Percentiles rank a stretch among this genome's conserved stretches.
Conservation (phyloP, 2,329 filamentous ascomycete genomes). For the Aurifilum marmelostoma region DNA sequence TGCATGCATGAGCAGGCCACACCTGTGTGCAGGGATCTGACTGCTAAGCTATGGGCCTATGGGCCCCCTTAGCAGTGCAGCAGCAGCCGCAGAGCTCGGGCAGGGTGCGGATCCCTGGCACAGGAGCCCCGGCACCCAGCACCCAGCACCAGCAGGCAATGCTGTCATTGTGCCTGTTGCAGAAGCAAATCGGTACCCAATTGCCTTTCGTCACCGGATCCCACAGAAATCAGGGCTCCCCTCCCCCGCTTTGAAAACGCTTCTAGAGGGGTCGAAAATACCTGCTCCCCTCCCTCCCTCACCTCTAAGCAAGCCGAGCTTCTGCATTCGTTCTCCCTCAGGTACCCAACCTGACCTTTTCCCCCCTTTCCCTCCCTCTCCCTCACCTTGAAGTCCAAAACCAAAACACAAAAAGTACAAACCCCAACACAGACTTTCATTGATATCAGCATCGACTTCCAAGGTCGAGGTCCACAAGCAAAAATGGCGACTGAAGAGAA, state of each 20-base stretch:
- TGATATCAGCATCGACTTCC: constrained; percentile 6
- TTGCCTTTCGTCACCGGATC: constrained; percentile 24
- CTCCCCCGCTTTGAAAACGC: constrained; percentile 36
- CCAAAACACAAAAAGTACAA: neutral
- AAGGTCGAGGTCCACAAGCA: constrained; percentile 5
- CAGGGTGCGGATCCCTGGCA: neutral
- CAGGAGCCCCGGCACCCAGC: constrained; percentile 1
- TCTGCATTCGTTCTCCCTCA: constrained; percentile 17
- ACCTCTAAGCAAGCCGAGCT: constrained; percentile 23
- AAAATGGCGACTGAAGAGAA: constrained; percentile 46
- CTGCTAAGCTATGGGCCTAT: neutral
- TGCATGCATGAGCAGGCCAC: neutral
- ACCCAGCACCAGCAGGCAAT: constrained; percentile 11
- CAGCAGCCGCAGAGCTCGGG: constrained; percentile 8
- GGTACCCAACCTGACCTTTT: constrained; percentile 25
- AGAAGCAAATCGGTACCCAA: constrained; percentile 5
- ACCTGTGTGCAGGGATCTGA: constrained; percentile 1
- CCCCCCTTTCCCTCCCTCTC: constrained; percentile 10
- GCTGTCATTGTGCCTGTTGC: constrained; percentile 22
- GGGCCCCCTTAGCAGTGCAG: neutral
- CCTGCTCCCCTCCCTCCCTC: constrained; percentile 17
- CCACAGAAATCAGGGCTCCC: constrained; percentile 34
- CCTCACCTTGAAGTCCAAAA: constrained; percentile 10
- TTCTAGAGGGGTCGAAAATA: constrained; percentile 30
- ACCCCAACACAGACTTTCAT: constrained; percentile 5